Conservation (phyloP, 257 asterid species). For the Solanum paucissectum region DNA sequence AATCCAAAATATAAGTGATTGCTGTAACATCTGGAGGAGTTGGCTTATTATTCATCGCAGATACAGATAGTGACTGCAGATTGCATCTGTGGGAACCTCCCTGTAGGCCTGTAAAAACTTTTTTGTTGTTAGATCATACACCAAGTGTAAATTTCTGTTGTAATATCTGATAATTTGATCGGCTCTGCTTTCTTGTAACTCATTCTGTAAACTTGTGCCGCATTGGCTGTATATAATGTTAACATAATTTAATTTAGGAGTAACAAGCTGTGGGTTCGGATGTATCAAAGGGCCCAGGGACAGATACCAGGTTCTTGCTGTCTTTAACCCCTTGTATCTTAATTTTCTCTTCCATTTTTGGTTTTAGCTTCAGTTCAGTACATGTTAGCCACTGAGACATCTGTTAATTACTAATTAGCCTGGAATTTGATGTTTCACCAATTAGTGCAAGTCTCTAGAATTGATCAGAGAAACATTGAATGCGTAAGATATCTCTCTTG, state of each 20-base stretch:
- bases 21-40: constrained; percentile 5
- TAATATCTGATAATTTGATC: not conserved
- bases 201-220: not conserved
- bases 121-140: not conserved
- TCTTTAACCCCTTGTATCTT: not conserved
- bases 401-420: not conserved
- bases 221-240: not conserved
- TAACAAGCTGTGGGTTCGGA: not conserved
- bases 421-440: not conserved
- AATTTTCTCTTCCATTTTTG: not conserved
- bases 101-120: not conserved
- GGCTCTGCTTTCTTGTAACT: not conserved
- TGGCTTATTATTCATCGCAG: not conserved
- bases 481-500: not conserved
- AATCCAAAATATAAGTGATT: not conserved
- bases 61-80: not conserved
- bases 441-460: not conserved
- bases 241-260: not conserved
- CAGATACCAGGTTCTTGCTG: not conserved
- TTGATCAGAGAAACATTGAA: not conserved
- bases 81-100: not conserved
- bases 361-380: not conserved
- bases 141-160: not conserved
- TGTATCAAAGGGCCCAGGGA: not conserved
- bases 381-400: not conserved